Conservation (phyloP, 495 filamentous ascomycete species). For the Podospora fimiseda region DNA sequence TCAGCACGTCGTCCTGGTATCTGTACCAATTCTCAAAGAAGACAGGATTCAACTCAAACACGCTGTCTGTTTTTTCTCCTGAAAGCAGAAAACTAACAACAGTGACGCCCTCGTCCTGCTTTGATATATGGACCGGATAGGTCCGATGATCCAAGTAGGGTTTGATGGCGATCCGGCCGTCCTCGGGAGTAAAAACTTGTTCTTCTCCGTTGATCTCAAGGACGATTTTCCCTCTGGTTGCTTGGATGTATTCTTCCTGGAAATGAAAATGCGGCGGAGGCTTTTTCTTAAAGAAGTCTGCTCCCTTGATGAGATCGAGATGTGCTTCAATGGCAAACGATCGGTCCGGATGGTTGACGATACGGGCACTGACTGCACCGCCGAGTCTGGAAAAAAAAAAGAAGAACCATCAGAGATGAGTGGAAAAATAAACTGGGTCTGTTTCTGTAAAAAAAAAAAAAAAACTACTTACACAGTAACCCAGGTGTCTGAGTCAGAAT, state of each 20-base stretch:
- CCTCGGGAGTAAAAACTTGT: conserved; percentile 21
- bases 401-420: no score
- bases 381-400: no score
- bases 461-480: no score
- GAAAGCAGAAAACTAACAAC: conserved; percentile 25
- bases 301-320: conserved; percentile 24
- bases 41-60: conserved; percentile 37
- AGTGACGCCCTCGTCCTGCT: conserved; percentile 12
- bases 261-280: conserved; percentile 44
- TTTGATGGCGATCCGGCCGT: conserved; percentile 31
- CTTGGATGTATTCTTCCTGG: conserved; percentile 38
- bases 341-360: conserved; percentile 17
- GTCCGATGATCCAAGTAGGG: conserved; percentile 37
- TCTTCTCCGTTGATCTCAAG: conserved; percentile 34
- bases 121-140: conserved; percentile 18
- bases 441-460: no score
- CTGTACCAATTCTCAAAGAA: conserved; percentile 54
- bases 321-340: conserved; percentile 36
- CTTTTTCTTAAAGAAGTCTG: conserved; percentile 13
- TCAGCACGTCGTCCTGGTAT: conserved; percentile 42
- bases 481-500: no score
- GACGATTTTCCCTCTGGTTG: conserved; percentile 31
- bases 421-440: no score
- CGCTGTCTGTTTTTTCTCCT: conserved; percentile 25
- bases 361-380: conserved; percentile 32